phyloP scores from a whole-genome alignment of 2,329 filamentous ascomycete genomes.

The Bipolaris bicolor region DNA sequence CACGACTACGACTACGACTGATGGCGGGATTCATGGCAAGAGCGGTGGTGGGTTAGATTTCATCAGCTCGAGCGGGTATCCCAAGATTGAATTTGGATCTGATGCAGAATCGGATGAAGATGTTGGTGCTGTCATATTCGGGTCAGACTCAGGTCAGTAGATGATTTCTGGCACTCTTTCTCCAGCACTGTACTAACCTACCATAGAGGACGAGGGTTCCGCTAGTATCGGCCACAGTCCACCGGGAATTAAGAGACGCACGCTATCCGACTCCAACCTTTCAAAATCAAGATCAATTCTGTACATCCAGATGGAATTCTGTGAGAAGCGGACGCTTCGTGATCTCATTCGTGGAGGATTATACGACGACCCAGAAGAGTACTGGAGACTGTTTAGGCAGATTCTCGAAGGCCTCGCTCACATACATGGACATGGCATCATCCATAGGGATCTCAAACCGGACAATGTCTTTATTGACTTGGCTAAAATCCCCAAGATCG shows the following conservation, averaged over 20 bases:
- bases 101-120: constrained; percentile 54
- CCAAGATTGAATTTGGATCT: constrained; percentile 78
- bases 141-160: constrained; percentile 46
- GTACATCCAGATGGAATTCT: constrained; percentile 99
- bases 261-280: constrained; percentile 56
- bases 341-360: constrained; percentile 82
- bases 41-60: constrained; percentile 85
- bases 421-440: constrained; percentile 88
- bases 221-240: constrained; percentile 41
- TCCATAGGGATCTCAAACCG: constrained; percentile 94
- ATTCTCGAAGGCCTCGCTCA: constrained; percentile 88
- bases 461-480: constrained; percentile 98
- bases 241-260: constrained; percentile 44
- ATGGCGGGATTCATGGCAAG: constrained; percentile 64
- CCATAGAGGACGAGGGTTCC: constrained; percentile 54
- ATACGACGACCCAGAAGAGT: constrained; percentile 74
- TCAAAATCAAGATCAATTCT: constrained; percentile 71
- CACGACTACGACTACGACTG: constrained; percentile 18
- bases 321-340: constrained; percentile 88
- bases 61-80: constrained; percentile 82
- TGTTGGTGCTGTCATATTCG: constrained; percentile 45
- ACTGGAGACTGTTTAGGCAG: constrained; percentile 90
- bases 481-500: constrained; percentile 89
- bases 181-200: constrained; percentile 14
- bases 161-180: not conserved